Base-by-base conservation (phyloP, 331 rosid species). In the Dryas integrifolia region DNA sequence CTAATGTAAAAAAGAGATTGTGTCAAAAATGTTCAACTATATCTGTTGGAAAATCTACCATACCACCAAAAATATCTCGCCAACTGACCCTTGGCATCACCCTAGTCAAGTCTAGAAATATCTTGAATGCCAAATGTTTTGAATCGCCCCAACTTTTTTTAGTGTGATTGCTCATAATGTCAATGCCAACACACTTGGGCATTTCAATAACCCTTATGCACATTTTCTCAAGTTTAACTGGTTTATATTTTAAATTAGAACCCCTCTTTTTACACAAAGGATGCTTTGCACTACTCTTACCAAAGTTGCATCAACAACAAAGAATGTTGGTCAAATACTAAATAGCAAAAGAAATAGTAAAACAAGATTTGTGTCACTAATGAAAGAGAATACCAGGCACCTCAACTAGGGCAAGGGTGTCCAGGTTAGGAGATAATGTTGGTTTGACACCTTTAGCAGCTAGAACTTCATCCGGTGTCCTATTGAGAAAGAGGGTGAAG, bases 371-470 rank as follows among this genome's bases (percentile, higher is more conserved):
- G 58, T 58, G 41, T 79, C 59, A 70, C 58, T 24, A 70, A 70
- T 57, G 14, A 30, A 69, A 74, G 72, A 69, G 69, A 72, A 80
- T 65, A 62, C 45, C 40, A 44, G 86, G 75, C 77, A 93, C 97
- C 97, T 94, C 98, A 84, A 89, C 92, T 75, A 94, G 87, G 46
- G 98, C 96, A 30, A 94, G 97, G 64, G 98, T 94, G 77, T 94
- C 86, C 58, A 94, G 92, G 77, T 94, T 93, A 63, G 97, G 97
- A 67, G 97, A 94, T 80, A 94, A 81, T 38, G 97, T 94, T 14
- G 98, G 98, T 84, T 94, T 94, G 61, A 94, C 98, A 75, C 98
- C 98, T 88, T 82, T 91, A 73, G 97, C 97, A 76, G 97, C 97
- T 77, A 91, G 85, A 79, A 94, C 90, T 82, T 94, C 98, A 0